Evolutionary conservation across 2,329 filamentous ascomycete species (phyloP), one percentile per base, ranked within the genome.

Genomic region (Taxawa tesnikishii): DNA sequence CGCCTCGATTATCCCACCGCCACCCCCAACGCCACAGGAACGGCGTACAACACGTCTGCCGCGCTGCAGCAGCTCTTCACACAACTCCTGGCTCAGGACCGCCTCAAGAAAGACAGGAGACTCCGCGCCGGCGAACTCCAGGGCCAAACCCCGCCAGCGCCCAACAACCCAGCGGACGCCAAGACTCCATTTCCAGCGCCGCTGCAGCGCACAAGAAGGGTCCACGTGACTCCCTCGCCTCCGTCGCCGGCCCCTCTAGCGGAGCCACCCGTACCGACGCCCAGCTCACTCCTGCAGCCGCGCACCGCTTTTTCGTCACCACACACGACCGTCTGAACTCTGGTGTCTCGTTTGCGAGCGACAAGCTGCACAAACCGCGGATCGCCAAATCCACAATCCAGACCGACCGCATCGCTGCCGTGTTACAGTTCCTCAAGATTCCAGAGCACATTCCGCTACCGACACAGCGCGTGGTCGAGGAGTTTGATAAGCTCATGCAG

Each of bases 281-380:
- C 74, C 77, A 48, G 75, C 78, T 54, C 75, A 94, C 42, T 75
- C 74, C 4, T 68, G 79, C 28, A 73, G 81, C 43, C 80, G 92
- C 57, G 79, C 87, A 59, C 58, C 71, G 41, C 69, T 96, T 88
- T 49, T 90, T 88, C 40, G 80, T 98, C 7, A 73, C 79, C 6
- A 75, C 44, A 7, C 43, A 36, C 51, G 88, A 96, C 34, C 81
- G 88, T 16, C 68, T 94, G 24, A 76, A 79, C 2, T 80, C 79
- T 6, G 88, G 90, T 5, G 83, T 94, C 21, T 79, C 83, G 10
- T 96, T 96, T 68, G 82, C 88, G 9, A 84, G 84, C 16, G 82
- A 88, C 46, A 79, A 75, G 53, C 73, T 88, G 37, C 77, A 79
- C 44, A 85, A 85, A 55, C 71, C 83, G 15, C 79, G 84, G 34